Evolutionary conservation across 192 early-diverging fungal species (phyloP).

Genomic region (Coemansia asiatica): DNA sequence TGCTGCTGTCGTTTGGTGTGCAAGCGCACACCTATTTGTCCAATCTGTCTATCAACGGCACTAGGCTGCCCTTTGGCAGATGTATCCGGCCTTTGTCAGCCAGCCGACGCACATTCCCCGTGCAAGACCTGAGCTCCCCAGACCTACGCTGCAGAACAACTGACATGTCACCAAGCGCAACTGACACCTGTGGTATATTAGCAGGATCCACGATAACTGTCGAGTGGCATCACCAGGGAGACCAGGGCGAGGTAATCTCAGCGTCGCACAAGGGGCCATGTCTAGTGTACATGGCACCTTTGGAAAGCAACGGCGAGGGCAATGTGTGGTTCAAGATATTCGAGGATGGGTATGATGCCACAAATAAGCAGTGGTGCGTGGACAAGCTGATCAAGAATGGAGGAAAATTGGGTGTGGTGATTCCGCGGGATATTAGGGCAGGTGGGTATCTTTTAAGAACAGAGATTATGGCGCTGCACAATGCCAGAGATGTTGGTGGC

Average conservation of each 20-base stretch:
- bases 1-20: too few species aligned
- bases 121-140: background rate
- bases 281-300: constrained; percentile 13
- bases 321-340: constrained; percentile 18
- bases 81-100: constrained; percentile 1
- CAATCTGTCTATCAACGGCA: constrained; percentile 3
- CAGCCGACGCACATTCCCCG: constrained; percentile 4
- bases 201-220: constrained; percentile 10
- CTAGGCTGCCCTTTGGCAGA: background rate
- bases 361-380: constrained; percentile 3
- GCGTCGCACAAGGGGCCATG: constrained; percentile 10
- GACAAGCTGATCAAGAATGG: constrained; percentile 7
- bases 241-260: background rate
- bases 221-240: constrained; percentile 1
- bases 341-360: constrained; percentile 9
- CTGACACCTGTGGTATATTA: background rate
- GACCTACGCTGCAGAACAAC: constrained; percentile 3
- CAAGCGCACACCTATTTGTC: constrained; percentile 7
- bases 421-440: constrained; percentile 3
- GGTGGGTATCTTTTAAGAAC: constrained; percentile 6
- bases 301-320: constrained; percentile 10
- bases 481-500: background rate
- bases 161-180: background rate
- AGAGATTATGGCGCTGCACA: constrained; percentile 10
- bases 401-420: background rate